Conservation (phyloP, 352 stramenopile genomes). For the Phytophthora kernoviae region DNA sequence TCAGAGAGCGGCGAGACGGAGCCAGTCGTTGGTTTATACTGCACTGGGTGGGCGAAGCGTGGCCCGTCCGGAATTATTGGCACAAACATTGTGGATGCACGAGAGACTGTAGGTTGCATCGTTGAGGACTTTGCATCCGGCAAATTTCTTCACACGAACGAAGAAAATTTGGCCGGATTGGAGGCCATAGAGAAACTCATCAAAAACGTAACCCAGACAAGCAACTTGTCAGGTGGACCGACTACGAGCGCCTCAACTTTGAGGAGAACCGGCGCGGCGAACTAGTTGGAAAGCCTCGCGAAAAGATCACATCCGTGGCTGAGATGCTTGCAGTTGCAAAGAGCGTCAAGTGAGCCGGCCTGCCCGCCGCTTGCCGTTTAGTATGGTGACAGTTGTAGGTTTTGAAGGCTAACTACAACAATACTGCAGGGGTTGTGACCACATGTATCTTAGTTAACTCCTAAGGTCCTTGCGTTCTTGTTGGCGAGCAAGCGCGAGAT, state of each 20-base stretch:
- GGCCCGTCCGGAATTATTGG: constrained; percentile 98
- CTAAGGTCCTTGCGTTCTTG: constrained; percentile 24
- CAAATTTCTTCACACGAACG: constrained; percentile 43
- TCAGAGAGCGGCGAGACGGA: constrained; percentile 35
- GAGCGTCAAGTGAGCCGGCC: constrained; percentile 16
- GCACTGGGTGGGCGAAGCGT: constrained; percentile 97
- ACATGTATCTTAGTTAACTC: neutral
- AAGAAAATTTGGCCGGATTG: constrained; percentile 33
- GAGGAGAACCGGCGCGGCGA: constrained; percentile 70
- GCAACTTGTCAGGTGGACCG: constrained; percentile 71
- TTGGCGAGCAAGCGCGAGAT: constrained; percentile 43
- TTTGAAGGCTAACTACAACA: too few relatives aligned
- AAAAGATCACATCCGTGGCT: constrained; percentile 81
- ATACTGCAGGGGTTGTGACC: neutral
- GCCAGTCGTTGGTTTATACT: constrained; percentile 91
- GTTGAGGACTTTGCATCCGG: constrained; percentile 83
- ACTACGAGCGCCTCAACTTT: constrained; percentile 62
- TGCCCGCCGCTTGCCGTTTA: neutral
- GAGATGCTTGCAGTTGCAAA: constrained; percentile 70
- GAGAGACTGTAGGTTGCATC: constrained; percentile 94
- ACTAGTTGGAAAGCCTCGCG: constrained; percentile 66
- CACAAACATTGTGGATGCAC: constrained; percentile 97
- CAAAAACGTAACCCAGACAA: constrained; percentile 53
- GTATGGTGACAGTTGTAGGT: too few relatives aligned
- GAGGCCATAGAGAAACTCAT: constrained; percentile 56